These are phyloP conservation scores for Fragosphaeria purpurea DNA, from an alignment of 2,329 filamentous ascomycete species.

Conservation along the genomic window DNA sequence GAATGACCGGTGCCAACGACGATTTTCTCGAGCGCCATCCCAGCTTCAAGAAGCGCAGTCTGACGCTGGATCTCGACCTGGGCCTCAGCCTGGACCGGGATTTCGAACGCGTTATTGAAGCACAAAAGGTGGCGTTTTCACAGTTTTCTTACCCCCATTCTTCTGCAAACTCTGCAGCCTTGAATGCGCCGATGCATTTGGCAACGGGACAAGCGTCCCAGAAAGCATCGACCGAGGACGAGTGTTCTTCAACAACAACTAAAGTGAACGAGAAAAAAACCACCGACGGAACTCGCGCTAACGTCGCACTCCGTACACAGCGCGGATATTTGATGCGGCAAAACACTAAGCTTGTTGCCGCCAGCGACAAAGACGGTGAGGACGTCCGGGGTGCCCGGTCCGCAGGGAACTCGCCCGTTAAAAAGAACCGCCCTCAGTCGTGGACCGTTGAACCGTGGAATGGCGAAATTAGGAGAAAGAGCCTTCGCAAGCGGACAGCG, in stretches of 20 bases:
- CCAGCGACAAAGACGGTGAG: constrained; percentile 65
- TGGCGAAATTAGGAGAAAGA: constrained; percentile 59
- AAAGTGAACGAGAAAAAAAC: constrained; percentile 25
- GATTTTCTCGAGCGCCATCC: constrained; percentile 51
- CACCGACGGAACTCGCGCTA: too few relatives aligned
- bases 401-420: constrained; percentile 58
- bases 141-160: constrained; percentile 11
- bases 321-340: constrained; percentile 98
- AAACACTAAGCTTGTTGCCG: constrained; percentile 92
- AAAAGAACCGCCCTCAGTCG: constrained; percentile 74
- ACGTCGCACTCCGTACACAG: constrained; percentile 36
- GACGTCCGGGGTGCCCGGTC: constrained; percentile 46
- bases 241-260: neutral
- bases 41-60: constrained; percentile 71
- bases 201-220: constrained; percentile 37
- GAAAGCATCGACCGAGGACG: constrained; percentile 6
- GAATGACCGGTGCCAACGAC: constrained; percentile 24
- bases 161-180: too few relatives aligned
- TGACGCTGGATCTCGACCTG: constrained; percentile 72
- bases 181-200: too few relatives aligned
- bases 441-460: constrained; percentile 99
- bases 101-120: constrained; percentile 89
- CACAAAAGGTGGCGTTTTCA: constrained; percentile 77
- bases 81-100: constrained; percentile 83
- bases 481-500: constrained; percentile 47